Conservation (phyloP, 2,329 filamentous ascomycete species). For the Colletotrichum musae region DNA sequence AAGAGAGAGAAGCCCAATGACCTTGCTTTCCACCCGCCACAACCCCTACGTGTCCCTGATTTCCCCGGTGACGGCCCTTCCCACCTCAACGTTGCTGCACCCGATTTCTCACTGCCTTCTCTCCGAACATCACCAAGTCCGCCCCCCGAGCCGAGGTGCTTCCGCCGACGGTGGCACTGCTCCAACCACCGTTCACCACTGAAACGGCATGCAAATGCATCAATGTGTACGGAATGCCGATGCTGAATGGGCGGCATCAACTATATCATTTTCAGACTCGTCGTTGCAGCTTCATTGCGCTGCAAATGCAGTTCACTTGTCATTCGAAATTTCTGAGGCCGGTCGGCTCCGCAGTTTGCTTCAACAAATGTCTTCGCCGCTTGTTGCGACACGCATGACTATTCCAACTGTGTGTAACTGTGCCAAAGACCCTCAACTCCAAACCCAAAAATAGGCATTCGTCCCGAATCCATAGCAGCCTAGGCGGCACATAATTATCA, state of each 20-base stretch:
- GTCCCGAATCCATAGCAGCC: background rate
- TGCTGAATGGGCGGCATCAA: no score
- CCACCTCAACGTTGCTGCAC: background rate
- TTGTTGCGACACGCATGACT: background rate
- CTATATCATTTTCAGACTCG: no score
- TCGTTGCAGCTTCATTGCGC: no score
- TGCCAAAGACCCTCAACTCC: conserved; percentile 12
- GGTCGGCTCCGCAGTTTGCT: no score
- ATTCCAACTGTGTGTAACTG: background rate
- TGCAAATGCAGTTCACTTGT: no score
- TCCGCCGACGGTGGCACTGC: conserved; percentile 13
- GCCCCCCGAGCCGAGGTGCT: conserved; percentile 26
- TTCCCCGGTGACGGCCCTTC: conserved; percentile 12
- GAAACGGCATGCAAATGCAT: background rate
- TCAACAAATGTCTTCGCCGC: background rate
- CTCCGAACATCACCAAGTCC: conserved; percentile 26
- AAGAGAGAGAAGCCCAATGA: conserved; percentile 17
- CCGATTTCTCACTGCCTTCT: conserved; percentile 8
- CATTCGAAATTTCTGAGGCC: no score
- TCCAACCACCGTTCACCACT: background rate
- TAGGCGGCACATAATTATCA: conserved; percentile 45
- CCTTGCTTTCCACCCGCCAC: background rate
- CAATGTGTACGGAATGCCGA: background rate
- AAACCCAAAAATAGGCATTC: background rate
- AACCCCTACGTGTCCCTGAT: conserved; percentile 23